Evolutionary conservation across 202 grass and related monocot species (phyloP).

Genomic region (Eragrostis tef): DNA sequence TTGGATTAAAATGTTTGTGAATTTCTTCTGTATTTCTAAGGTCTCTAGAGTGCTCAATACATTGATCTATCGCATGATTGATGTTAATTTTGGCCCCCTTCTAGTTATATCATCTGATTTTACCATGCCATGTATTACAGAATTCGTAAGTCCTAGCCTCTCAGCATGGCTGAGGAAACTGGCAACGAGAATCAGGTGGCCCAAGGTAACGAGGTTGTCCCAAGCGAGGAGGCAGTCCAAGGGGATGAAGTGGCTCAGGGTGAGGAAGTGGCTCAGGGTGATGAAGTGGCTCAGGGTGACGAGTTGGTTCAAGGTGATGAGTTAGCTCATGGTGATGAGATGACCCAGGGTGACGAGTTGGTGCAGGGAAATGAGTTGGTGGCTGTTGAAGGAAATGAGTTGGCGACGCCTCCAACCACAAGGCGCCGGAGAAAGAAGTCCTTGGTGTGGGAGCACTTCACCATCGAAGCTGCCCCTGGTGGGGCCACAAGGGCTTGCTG

Average conservation of each 20-base stretch:
- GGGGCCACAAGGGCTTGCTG: slow-evolving; percentile 78
- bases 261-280: slow-evolving; percentile 35
- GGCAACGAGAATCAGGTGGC: slow-evolving; percentile 11
- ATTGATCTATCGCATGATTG: background rate
- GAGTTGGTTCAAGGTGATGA: slow-evolving; percentile 43
- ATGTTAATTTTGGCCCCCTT: background rate
- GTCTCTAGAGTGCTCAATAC: background rate
- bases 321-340: slow-evolving; percentile 34
- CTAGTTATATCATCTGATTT: background rate
- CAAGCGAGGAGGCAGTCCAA: slow-evolving; percentile 33
- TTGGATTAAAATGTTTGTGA: background rate
- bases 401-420: slow-evolving; percentile 46
- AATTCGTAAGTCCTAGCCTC: slow-evolving; percentile 9
- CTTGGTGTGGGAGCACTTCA: slow-evolving; percentile 89
- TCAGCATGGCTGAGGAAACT: slow-evolving; percentile 44
- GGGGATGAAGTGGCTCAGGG: slow-evolving; percentile 45
- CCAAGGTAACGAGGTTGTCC: slow-evolving; percentile 32
- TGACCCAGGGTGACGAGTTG: slow-evolving; percentile 21
- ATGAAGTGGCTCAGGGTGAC: slow-evolving; percentile 19
- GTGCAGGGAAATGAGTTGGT: slow-evolving; percentile 49
- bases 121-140: background rate
- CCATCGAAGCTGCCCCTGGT: slow-evolving; percentile 70
- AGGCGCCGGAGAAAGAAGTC: slow-evolving; percentile 84
- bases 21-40: background rate
- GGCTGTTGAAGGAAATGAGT: slow-evolving; percentile 34